Evolutionary conservation across 495 filamentous ascomycete species (phyloP).

Genomic region (Penicillium silybi): DNA sequence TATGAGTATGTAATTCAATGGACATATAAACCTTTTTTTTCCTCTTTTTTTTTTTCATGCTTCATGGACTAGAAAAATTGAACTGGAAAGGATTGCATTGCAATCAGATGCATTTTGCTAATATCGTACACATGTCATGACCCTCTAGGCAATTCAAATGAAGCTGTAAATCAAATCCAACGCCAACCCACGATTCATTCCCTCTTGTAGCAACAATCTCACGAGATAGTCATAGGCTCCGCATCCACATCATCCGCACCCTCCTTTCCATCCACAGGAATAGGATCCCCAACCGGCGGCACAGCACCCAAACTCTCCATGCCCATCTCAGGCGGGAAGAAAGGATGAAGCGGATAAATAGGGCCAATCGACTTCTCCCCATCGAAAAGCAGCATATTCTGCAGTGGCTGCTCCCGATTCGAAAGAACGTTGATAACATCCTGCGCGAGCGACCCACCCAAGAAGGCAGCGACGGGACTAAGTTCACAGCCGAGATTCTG

Average conservation of each 20-base stretch:
- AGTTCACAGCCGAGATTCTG: conserved; percentile 79
- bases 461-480: conserved; percentile 80
- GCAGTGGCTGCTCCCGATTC: conserved; percentile 83
- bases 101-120: background rate
- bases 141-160: background rate
- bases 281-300: conserved; percentile 29
- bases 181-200: background rate
- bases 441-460: conserved; percentile 87
- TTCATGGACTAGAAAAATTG: background rate
- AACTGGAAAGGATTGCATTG: background rate
- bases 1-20: background rate
- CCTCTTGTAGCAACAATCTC: background rate
- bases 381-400: conserved; percentile 92
- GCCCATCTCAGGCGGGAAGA: conserved; percentile 44
- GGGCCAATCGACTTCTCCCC: conserved; percentile 72
- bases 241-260: background rate
- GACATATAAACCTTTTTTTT: background rate
- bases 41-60: background rate
- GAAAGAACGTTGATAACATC: conserved; percentile 96
- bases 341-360: conserved; percentile 78
- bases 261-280: conserved; percentile 7
- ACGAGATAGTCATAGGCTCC: background rate
- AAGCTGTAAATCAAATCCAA: background rate
- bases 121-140: background rate
- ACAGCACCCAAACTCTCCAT: conserved; percentile 28